phyloP scores from a whole-genome alignment of 2,329 filamentous ascomycete genomes.

The Beauveria asiatica region DNA sequence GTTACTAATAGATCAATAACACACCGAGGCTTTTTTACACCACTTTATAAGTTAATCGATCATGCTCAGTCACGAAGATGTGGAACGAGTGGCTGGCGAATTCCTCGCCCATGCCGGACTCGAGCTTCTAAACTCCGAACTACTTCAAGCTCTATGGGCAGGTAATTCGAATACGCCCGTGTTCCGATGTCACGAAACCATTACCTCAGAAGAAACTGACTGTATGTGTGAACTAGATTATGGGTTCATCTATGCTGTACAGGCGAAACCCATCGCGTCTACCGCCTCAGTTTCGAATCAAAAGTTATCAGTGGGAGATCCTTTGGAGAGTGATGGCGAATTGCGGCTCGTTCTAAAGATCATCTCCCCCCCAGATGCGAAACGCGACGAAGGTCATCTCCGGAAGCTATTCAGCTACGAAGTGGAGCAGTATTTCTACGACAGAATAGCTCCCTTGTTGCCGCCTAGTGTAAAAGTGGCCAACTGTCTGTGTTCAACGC shows the following conservation, averaged over 20 bases:
- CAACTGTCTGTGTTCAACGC: conserved; percentile 38
- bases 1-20: too few relatives aligned
- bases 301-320: not conserved
- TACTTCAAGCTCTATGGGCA: conserved; percentile 40
- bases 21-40: not conserved
- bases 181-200: too few relatives aligned
- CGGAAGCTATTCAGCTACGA: conserved; percentile 60
- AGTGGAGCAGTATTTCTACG: conserved; percentile 60
- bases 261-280: conserved; percentile 27
- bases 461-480: conserved; percentile 37
- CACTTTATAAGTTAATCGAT: not conserved
- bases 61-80: not conserved
- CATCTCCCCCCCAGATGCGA: conserved; percentile 41
- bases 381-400: conserved; percentile 49
- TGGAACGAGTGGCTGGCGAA: not conserved
- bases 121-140: conserved; percentile 28
- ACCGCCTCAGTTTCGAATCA: conserved; percentile 11
- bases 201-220: not conserved
- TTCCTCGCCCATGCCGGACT: conserved; percentile 32
- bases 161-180: not conserved
- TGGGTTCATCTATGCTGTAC: conserved; percentile 47
- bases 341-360: conserved; percentile 49
- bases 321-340: conserved; percentile 12
- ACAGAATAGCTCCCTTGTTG: conserved; percentile 42
- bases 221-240: conserved; percentile 27